Conservation (phyloP, 2,329 filamentous ascomycete genomes). For the Calonectria fujianensis region DNA sequence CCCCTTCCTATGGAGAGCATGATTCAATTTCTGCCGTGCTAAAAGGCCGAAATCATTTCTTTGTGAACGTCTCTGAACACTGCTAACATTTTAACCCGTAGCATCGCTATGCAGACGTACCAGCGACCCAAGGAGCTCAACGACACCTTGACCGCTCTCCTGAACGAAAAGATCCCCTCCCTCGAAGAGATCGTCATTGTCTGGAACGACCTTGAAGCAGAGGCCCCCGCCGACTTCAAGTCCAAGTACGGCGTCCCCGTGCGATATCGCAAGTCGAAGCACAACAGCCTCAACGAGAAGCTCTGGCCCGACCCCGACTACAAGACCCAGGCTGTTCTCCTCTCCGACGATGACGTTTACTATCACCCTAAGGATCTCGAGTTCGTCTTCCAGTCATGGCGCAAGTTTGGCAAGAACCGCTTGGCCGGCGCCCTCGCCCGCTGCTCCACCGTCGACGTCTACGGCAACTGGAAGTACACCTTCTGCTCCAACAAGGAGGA, state of each 20-base stretch:
- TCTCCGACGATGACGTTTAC: slow-evolving; percentile 64
- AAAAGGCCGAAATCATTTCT: no score
- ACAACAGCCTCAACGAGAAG: slow-evolving; percentile 62
- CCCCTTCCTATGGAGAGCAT: not conserved
- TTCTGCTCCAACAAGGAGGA: slow-evolving; percentile 56
- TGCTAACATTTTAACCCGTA: slow-evolving; percentile 36
- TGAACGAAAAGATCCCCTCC: slow-evolving; percentile 58
- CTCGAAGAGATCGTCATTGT: slow-evolving; percentile 62
- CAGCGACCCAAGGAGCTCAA: slow-evolving; percentile 60
- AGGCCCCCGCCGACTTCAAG: slow-evolving; percentile 54
- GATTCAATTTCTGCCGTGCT: not conserved
- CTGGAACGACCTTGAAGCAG: slow-evolving; percentile 61
- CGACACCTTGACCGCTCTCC: slow-evolving; percentile 55
- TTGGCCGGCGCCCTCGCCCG: slow-evolving; percentile 61
- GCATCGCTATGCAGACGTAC: slow-evolving; percentile 63
- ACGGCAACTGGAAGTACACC: slow-evolving; percentile 57
- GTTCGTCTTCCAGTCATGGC: slow-evolving; percentile 64
- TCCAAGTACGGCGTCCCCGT: slow-evolving; percentile 58
- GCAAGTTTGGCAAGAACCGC: slow-evolving; percentile 60
- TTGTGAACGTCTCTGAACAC: not conserved
- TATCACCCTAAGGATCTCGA: slow-evolving; percentile 62
- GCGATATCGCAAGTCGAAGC: slow-evolving; percentile 58
- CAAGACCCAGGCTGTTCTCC: slow-evolving; percentile 62
- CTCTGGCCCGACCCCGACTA: slow-evolving; percentile 61
- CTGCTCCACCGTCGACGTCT: slow-evolving; percentile 55